phyloP scores from a whole-genome alignment of 1,139 yeast species.

The Yamadazyma conglobata region DNA sequence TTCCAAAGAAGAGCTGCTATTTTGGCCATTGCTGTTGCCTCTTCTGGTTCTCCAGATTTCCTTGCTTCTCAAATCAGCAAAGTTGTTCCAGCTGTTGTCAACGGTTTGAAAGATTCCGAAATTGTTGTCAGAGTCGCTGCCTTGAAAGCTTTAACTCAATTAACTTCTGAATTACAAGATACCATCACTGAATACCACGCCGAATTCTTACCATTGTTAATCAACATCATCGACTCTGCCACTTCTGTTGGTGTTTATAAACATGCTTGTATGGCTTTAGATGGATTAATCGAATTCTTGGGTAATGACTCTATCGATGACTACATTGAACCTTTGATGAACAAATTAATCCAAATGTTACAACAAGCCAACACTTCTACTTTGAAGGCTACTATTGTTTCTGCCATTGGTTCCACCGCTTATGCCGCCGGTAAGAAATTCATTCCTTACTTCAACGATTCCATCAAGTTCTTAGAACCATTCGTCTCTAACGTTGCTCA shows the following conservation, averaged over 20 bases:
- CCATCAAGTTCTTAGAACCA: constrained; percentile 78
- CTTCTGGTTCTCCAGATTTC: constrained; percentile 93
- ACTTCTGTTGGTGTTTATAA: constrained; percentile 81
- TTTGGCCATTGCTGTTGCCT: constrained; percentile 76
- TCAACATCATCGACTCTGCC: constrained; percentile 82
- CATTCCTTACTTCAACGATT: constrained; percentile 78
- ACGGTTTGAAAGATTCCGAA: constrained; percentile 78
- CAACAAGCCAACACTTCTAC: constrained; percentile 62
- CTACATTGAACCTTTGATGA: constrained; percentile 86
- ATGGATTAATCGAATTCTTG: constrained; percentile 88
- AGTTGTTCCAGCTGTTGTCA: constrained; percentile 67
- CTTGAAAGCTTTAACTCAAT: constrained; percentile 70
- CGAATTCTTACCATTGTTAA: constrained; percentile 78
- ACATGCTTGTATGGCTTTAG: constrained; percentile 87
- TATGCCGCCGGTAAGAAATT: constrained; percentile 89
- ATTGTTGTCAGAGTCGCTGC: constrained; percentile 83
- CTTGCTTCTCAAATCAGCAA: constrained; percentile 71
- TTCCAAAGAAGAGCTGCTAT: constrained; percentile 88
- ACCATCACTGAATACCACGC: constrained; percentile 80
- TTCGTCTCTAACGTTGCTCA: constrained; percentile 62
- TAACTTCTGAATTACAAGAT: constrained; percentile 84
- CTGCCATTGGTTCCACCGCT: constrained; percentile 97
- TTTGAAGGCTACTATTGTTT: constrained; percentile 83
- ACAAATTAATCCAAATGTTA: constrained; percentile 81
- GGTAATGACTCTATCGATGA: constrained; percentile 78